These are phyloP conservation scores for Pythium coloratum DNA, from an alignment of 352 stramenopile species.

Conservation along the genomic window DNA sequence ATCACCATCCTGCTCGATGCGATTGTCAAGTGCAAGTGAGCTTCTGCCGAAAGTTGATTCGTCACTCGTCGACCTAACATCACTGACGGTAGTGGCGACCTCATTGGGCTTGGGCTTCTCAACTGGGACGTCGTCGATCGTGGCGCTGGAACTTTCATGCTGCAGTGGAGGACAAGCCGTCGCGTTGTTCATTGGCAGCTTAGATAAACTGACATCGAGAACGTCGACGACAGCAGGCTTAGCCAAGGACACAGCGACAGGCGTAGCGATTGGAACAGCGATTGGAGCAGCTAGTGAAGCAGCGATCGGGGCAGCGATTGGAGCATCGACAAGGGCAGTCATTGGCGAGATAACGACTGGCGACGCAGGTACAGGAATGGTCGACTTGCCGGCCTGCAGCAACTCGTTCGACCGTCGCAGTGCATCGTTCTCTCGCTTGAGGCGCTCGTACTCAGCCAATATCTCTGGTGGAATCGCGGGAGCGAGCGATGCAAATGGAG, in stretches of 20 bases:
- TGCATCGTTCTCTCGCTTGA: constrained; percentile 66
- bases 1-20: constrained; percentile 3
- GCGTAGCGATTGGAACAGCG: too few species aligned
- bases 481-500: not conserved
- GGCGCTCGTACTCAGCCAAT: constrained; percentile 58
- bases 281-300: too few species aligned
- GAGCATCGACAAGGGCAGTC: not conserved
- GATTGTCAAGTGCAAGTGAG: not conserved
- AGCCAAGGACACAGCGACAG: too few species aligned
- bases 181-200: not conserved
- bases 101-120: not conserved
- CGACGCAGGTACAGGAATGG: not conserved
- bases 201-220: not conserved
- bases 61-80: not conserved
- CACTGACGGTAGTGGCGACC: not conserved
- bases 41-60: not conserved
- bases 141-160: not conserved
- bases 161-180: not conserved
- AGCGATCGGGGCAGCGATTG: not conserved
- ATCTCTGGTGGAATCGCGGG: constrained; percentile 34
- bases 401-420: constrained; percentile 66
- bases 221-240: not conserved
- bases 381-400: constrained; percentile 34
- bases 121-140: not conserved
- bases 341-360: not conserved